A percentile compares a stretch with the other conserved stretches of the same genome.
Evolutionary conservation across 2,329 filamentous ascomycete genomes (phyloP).

Genomic region (Didymella pinodella): DNA sequence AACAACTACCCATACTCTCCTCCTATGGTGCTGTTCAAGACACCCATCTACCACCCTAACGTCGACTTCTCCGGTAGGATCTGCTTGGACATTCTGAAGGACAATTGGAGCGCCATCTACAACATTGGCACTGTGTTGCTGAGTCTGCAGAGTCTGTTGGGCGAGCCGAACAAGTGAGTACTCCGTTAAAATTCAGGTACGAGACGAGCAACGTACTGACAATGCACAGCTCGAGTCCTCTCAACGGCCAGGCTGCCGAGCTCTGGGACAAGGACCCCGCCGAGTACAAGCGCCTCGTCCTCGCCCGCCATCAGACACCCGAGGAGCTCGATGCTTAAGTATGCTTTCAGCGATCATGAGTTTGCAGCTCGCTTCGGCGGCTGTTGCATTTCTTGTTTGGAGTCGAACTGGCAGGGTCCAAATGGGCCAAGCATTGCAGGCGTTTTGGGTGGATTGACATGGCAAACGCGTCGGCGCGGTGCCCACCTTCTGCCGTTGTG

Average conservation of each 20-base stretch:
- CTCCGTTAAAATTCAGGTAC: background rate
- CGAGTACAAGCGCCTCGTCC: slow-evolving; percentile 83
- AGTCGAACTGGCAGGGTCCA: slow-evolving; percentile 1
- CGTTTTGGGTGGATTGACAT: slow-evolving; percentile 12
- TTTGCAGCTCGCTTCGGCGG: background rate
- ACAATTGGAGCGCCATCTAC: slow-evolving; percentile 98
- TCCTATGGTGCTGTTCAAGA: slow-evolving; percentile 94
- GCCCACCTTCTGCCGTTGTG: background rate
- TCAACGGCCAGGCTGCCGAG: slow-evolving; percentile 96
- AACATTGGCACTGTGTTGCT: slow-evolving; percentile 93
- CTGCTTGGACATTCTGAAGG: slow-evolving; percentile 97
- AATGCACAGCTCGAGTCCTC: slow-evolving; percentile 76
- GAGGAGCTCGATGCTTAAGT: slow-evolving; percentile 51
- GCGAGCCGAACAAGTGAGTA: slow-evolving; percentile 95
- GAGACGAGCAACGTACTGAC: slow-evolving; percentile 17
- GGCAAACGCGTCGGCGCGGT: slow-evolving; percentile 2
- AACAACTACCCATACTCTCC: slow-evolving; percentile 91
- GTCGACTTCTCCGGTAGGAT: slow-evolving; percentile 97
- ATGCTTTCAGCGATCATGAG: background rate
- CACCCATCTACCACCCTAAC: slow-evolving; percentile 98
- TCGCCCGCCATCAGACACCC: slow-evolving; percentile 65
- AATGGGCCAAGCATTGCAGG: slow-evolving; percentile 19
- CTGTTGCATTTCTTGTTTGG: slow-evolving; percentile 3
- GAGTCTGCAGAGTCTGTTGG: slow-evolving; percentile 92
- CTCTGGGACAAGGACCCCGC: slow-evolving; percentile 89